Conservation (phyloP, 441 rosid species). For the Populus hybrid region DNA sequence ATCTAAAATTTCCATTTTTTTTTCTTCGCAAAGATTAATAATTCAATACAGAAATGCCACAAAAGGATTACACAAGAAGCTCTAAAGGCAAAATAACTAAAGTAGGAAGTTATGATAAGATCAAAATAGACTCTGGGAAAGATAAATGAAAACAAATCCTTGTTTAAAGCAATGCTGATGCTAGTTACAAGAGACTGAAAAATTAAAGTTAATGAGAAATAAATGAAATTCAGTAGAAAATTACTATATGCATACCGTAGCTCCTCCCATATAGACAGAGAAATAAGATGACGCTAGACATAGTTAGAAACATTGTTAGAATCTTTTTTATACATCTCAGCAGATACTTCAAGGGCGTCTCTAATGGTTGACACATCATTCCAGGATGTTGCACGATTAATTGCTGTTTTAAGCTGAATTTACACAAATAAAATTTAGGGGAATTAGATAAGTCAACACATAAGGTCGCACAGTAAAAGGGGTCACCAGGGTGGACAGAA, state of each 20-base stretch:
- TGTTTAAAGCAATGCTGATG: not conserved
- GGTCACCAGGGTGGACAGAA: too few species aligned
- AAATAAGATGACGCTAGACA: constrained; percentile 93
- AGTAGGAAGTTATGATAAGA: not conserved
- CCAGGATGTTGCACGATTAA: constrained; percentile 88
- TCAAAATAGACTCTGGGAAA: not conserved
- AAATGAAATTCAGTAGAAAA: constrained; percentile 10
- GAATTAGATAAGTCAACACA: not conserved
- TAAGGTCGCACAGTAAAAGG: not conserved
- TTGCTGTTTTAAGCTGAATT: constrained; percentile 92
- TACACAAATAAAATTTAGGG: constrained; percentile 12
- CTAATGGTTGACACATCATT: constrained; percentile 81
- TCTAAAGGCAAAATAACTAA: not conserved
- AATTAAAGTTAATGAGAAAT: not conserved
- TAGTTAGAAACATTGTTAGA: constrained; percentile 85
- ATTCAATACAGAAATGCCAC: not conserved
- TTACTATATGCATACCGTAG: constrained; percentile 48
- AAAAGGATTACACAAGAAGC: not conserved
- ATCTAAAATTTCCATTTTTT: not conserved
- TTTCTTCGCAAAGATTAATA: too few species aligned
- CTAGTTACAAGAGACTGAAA: not conserved
- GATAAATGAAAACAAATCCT: not conserved
- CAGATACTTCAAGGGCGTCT: constrained; percentile 98
- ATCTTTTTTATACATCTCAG: constrained; percentile 94
- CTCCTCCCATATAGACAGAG: constrained; percentile 97